Percentiles rank a stretch among this genome's conserved stretches.
phyloP scores from a whole-genome alignment of 495 filamentous ascomycete genomes.

The Cetradonia linearis region DNA sequence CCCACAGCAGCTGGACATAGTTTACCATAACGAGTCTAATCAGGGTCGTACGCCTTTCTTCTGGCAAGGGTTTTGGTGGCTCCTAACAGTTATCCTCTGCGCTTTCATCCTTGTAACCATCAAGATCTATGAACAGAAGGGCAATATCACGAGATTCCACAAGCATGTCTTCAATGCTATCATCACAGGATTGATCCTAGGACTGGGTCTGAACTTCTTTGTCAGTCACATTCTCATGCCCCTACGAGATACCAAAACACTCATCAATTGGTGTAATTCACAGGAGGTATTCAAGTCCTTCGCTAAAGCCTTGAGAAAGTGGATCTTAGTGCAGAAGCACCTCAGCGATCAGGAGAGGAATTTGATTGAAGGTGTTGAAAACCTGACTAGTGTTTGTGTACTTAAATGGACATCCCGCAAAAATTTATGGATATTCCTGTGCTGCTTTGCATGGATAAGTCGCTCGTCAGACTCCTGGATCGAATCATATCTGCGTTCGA shows the following conservation, averaged over 20 bases:
- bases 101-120: slow-evolving; percentile 2
- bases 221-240: background rate
- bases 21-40: background rate
- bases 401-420: slow-evolving; percentile 18
- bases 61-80: slow-evolving; percentile 4
- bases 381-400: slow-evolving; percentile 14
- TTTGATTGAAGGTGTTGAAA: slow-evolving; percentile 21
- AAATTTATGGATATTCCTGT: slow-evolving; percentile 5
- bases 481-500: background rate
- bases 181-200: slow-evolving; percentile 16
- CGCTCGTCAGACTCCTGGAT: background rate
- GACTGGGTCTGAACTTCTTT: slow-evolving; percentile 22
- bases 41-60: background rate
- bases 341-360: slow-evolving; percentile 20
- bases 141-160: slow-evolving; percentile 5
- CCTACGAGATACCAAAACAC: background rate
- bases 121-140: slow-evolving; percentile 3
- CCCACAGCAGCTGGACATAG: background rate
- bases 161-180: slow-evolving; percentile 19
- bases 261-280: background rate
- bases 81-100: slow-evolving; percentile 8
- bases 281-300: slow-evolving; percentile 25
- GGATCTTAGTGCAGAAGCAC: slow-evolving; percentile 16
- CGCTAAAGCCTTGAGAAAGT: slow-evolving; percentile 22
- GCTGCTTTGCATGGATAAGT: slow-evolving; percentile 18